A percentile compares a stretch with the other conserved stretches of the same genome.
These are phyloP conservation scores for Pueraria montana DNA, from an alignment of 306 rosid species.

Conservation along the genomic window DNA sequence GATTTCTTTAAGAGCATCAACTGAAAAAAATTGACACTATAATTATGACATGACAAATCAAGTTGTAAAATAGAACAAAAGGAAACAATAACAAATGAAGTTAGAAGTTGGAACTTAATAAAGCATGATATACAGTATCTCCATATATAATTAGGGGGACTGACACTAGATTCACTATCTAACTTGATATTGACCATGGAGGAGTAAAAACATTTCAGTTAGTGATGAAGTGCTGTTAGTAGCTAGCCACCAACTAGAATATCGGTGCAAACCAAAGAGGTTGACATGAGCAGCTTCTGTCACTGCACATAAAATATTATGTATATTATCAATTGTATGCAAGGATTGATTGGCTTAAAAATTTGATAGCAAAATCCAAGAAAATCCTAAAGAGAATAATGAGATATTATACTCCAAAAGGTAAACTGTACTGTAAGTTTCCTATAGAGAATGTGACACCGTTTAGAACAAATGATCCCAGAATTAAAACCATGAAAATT, in stretches of 20 bases:
- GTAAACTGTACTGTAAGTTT: not conserved
- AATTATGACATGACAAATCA: constrained; percentile 33
- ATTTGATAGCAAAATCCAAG: not conserved
- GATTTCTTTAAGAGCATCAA: constrained; percentile 79
- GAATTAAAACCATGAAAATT: not conserved
- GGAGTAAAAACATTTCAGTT: not conserved
- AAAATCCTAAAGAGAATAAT: not conserved
- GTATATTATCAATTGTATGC: not conserved
- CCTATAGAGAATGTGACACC: not conserved
- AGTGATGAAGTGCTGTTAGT: not conserved
- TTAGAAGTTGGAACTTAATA: not conserved
- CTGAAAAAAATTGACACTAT: constrained; percentile 47
- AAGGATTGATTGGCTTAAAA: not conserved
- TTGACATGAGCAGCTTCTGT: not conserved
- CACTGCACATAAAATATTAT: constrained; percentile 3
- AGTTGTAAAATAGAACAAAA: not conserved
- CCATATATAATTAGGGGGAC: not conserved
- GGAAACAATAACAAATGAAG: not conserved
- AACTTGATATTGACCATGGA: not conserved
- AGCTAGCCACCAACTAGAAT: not conserved
- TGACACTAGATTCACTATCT: constrained; percentile 13
- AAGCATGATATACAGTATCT: not conserved
- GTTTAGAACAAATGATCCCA: not conserved
- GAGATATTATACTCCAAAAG: not conserved
- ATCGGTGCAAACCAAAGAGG: not conserved